A percentile compares a stretch with the other conserved stretches of the same genome.
Evolutionary conservation across 1,139 yeast species (phyloP).

Genomic region (Zhuliangozyma parablackwelliae): DNA sequence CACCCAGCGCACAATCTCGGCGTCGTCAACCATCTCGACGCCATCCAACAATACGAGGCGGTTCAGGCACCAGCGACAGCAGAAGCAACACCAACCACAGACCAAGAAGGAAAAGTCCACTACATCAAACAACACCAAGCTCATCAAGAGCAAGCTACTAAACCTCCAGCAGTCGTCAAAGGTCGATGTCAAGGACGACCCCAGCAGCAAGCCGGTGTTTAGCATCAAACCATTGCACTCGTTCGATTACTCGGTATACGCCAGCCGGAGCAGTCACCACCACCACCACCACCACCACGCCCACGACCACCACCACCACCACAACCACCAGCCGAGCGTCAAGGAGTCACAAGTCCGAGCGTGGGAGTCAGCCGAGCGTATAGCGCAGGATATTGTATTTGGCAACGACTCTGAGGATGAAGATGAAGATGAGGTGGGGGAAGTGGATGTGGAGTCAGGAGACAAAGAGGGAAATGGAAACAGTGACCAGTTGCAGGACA

Average conservation of each 20-base stretch:
- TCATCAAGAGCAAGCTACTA: conserved; percentile 26
- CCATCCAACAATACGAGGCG: conserved; percentile 30
- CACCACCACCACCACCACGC: conserved; percentile 10
- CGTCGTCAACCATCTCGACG: conserved; percentile 33
- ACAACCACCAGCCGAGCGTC: conserved; percentile 19
- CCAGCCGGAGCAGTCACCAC: conserved; percentile 1
- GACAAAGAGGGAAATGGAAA: conserved; percentile 2
- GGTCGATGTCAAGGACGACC: not conserved
- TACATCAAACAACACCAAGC: conserved; percentile 18
- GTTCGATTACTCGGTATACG: conserved; percentile 24
- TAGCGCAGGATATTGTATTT: conserved; percentile 33
- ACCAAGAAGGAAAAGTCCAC: conserved; percentile 8
- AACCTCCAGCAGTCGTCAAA: conserved; percentile 28
- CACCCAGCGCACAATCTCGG: conserved; percentile 25
- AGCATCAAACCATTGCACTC: conserved; percentile 8
- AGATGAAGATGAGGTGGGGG: conserved; percentile 15
- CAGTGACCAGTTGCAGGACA: not conserved
- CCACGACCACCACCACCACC: conserved; percentile 16
- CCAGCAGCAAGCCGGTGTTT: not conserved
- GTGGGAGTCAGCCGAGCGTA: conserved; percentile 46
- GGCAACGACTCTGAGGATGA: conserved; percentile 25
- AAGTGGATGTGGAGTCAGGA: not conserved
- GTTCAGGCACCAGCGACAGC: conserved; percentile 16
- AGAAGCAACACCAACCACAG: conserved; percentile 10
- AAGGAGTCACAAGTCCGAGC: conserved; percentile 41